Conservation (phyloP, 805 yeast genomes). For the Saccharomycopsis schoenii region DNA sequence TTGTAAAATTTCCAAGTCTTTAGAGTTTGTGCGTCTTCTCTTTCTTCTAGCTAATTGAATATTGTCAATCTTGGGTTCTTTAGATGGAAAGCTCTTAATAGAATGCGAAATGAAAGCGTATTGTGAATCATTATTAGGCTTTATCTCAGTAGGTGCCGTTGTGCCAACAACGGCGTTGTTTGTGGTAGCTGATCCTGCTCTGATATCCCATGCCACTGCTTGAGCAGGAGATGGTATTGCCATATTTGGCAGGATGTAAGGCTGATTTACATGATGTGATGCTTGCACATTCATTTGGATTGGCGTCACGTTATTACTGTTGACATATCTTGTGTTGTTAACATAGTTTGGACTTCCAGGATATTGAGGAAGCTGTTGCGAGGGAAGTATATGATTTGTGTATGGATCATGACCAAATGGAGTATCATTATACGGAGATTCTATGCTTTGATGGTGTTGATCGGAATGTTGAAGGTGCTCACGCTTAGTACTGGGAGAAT, state of each 20-base stretch:
- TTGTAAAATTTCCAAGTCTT: constrained; percentile 74
- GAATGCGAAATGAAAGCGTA: constrained; percentile 93
- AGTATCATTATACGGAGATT: background rate
- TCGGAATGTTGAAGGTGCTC: background rate
- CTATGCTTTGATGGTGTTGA: background rate
- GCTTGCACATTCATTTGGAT: background rate
- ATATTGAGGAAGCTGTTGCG: background rate
- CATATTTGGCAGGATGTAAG: background rate
- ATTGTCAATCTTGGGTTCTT: constrained; percentile 79
- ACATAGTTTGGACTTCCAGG: background rate
- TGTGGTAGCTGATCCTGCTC: background rate
- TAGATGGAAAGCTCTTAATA: constrained; percentile 74
- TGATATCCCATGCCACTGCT: background rate
- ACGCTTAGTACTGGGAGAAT: background rate
- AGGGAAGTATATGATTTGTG: background rate
- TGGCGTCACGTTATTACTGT: background rate
- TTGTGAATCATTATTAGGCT: constrained; percentile 8
- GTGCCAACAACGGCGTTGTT: background rate
- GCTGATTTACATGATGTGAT: background rate
- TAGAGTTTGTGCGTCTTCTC: constrained; percentile 89
- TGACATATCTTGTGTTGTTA: background rate
- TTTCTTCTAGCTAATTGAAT: constrained; percentile 90
- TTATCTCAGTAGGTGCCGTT: background rate
- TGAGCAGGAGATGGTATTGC: background rate
- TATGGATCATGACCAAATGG: background rate